Conservation (phyloP, 352 stramenopile species). For the Globisporangium canariense region DNA sequence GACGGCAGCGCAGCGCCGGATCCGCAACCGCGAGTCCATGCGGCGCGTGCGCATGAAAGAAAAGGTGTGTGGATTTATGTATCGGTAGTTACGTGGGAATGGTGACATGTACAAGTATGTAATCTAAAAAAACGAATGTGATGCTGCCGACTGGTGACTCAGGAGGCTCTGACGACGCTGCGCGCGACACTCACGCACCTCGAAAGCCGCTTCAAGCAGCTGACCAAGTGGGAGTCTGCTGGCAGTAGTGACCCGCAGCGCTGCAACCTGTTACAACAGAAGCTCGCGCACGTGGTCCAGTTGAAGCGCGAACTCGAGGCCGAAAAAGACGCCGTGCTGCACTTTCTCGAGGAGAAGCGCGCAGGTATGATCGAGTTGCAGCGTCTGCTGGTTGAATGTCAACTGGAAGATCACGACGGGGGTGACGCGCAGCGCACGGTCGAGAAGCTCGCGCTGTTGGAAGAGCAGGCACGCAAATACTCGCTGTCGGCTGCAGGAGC, state of each 20-base stretch:
- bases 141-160: neutral
- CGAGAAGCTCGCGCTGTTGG: conserved; percentile 35
- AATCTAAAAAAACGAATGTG: neutral
- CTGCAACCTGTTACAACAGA: conserved; percentile 13
- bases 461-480: conserved; percentile 11
- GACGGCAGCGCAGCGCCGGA: conserved; percentile 20
- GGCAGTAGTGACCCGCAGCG: conserved; percentile 14
- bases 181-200: conserved; percentile 22
- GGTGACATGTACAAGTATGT: neutral
- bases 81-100: neutral
- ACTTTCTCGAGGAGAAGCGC: conserved; percentile 17
- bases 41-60: conserved; percentile 24
- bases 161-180: conserved; percentile 27
- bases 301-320: conserved; percentile 26
- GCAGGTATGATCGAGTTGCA: conserved; percentile 16
- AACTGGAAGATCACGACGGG: conserved; percentile 21
- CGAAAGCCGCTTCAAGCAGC: conserved; percentile 19
- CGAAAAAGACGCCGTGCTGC: conserved; percentile 13
- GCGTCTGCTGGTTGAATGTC: conserved; percentile 19
- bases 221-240: conserved; percentile 12
- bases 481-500: neutral
- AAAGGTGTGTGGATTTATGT: conserved; percentile 17
- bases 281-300: conserved; percentile 27
- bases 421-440: conserved; percentile 13
- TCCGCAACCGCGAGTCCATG: conserved; percentile 34